Evolutionary conservation across 139 green algal genomes (phyloP).

Genomic region (Dunaliella primolecta): DNA sequence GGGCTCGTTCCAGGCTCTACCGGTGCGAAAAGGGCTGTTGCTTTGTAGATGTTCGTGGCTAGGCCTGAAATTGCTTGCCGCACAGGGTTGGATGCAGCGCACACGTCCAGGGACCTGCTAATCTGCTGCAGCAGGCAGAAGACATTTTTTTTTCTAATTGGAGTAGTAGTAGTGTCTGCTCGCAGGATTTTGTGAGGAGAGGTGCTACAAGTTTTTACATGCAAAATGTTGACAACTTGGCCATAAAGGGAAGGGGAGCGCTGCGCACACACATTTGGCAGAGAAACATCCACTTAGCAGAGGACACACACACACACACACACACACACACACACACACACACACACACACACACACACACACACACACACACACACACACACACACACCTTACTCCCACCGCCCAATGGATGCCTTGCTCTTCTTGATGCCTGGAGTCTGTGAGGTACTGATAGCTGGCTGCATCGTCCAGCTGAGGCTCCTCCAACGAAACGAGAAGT

Average conservation of each 20-base stretch:
- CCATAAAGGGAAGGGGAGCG: too few species aligned
- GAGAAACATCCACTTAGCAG: neutral
- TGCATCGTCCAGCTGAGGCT: too few species aligned
- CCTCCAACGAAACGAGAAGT: too few species aligned
- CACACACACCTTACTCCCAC: neutral
- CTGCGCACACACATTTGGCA: too few species aligned
- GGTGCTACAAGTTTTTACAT: neutral
- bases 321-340: neutral
- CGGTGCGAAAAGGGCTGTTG: slow-evolving; percentile 15
- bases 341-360: neutral
- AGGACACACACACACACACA: neutral
- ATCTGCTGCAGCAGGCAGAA: too few species aligned
- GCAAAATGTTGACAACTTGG: too few species aligned
- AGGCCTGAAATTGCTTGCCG: slow-evolving; percentile 20
- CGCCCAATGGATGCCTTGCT: too few species aligned
- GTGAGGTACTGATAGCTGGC: too few species aligned
- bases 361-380: slow-evolving; percentile 3
- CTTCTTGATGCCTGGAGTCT: too few species aligned
- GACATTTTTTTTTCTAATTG: too few species aligned
- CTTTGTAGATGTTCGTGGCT: slow-evolving; percentile 36
- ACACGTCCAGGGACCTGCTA: neutral
- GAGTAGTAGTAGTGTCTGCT: too few species aligned
- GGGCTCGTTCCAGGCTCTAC: slow-evolving; percentile 1
- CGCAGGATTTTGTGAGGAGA: neutral
- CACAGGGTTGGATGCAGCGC: slow-evolving; percentile 17